Evolutionary conservation across 371 early-diverging fungal genomes (phyloP), one percentile per base, ranked within the genome.

Genomic region (Chytridiales sp.): DNA sequence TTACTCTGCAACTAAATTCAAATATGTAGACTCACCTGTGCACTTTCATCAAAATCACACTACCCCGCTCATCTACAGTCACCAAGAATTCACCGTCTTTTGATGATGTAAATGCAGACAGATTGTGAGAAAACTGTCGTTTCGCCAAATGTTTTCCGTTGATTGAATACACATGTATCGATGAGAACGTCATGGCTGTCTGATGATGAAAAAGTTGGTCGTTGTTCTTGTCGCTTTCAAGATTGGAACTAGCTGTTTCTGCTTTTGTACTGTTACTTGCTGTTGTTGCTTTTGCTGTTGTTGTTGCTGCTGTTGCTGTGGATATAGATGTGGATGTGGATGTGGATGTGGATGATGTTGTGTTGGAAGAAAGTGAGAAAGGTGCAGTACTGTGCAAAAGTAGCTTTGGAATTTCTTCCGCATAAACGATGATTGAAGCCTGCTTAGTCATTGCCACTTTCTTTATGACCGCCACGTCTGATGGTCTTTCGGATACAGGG

Each of bases 351-450:
- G n/a, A n/a, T n/a, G n/a, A n/a, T n/a, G n/a, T n/a, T n/a, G n/a
- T n/a, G n/a, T n/a, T n/a, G n/a, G n/a, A n/a, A n/a, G n/a, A n/a
- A n/a, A n/a, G n/a, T n/a, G n/a, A n/a, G n/a, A n/a, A n/a, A n/a
- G n/a, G n/a, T n/a, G n/a, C n/a, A n/a, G n/a, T n/a, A n/a, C n/a
- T n/a, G n/a, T n/a, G n/a, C n/a, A n/a, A n/a, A n/a, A n/a, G n/a
- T n/a, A n/a, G n/a, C n/a, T n/a, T n/a, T n/a, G n/a, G n/a, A n/a
- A n/a, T 30, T 38, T 64, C 58, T 61, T 77, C 77, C 4, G 75
- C 66, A 39, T 73, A 73, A 1, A 76, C 49, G 17, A 80, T 35
- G 24, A 80, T 49, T 22, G 54, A 41, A 13, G 64, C 72, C 29
- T 52, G 44, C 34, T 46, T 49, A 34, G 73, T 68, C 6, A 80